Base-by-base conservation (phyloP, 306 rosid genomes). In the Trichosanthes cucumerina region DNA sequence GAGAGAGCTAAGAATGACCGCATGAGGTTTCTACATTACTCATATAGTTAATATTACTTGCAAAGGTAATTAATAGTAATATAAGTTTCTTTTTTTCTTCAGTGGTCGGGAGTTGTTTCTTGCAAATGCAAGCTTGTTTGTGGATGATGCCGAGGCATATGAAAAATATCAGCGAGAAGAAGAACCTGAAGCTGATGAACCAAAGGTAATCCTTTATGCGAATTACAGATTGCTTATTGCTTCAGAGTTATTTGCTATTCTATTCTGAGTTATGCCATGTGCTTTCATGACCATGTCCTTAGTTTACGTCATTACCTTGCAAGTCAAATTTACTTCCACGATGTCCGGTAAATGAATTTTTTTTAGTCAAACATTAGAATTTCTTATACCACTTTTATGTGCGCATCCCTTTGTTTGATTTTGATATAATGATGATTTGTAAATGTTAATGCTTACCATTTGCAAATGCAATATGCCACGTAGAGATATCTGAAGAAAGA, bases 1-100 rank as follows among this genome's bases (percentile, higher is more conserved):
- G 97, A 94, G 75, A 94, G 98, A 82, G 98, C 97, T 70, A 94
- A 94, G 89, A 92, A 92, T 81, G 97, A 94, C 62, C 91, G 98
- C 41, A 94, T 90, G 97, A 94, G 98, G 98, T 92, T 86, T 57
- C 41, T 63, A 9, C 16, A 64, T 36, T n/a, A 34, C 54, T 79
- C 19, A 39, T 50, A 11, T 66, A 14, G 26, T 26, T 31, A 18
- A 49, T 59, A 3, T 49, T 58, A 18, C 18, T 28, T 19, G 10
- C 28, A 15, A 14, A 46, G 14, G 21, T 2, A 18, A 57, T 24
- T 6, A 38, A 75, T 50, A 46, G 21, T 58, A 31, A 80, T 46
- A 65, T 36, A 28, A 7, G 33, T 78, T 66, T 82, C 24, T 11
- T 59, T 18, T 46, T 84, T 79, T 18, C 82, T 76, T 19, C 85